phyloP scores from a whole-genome alignment of 352 stramenopile species.

The Aphanomyces astaci region DNA sequence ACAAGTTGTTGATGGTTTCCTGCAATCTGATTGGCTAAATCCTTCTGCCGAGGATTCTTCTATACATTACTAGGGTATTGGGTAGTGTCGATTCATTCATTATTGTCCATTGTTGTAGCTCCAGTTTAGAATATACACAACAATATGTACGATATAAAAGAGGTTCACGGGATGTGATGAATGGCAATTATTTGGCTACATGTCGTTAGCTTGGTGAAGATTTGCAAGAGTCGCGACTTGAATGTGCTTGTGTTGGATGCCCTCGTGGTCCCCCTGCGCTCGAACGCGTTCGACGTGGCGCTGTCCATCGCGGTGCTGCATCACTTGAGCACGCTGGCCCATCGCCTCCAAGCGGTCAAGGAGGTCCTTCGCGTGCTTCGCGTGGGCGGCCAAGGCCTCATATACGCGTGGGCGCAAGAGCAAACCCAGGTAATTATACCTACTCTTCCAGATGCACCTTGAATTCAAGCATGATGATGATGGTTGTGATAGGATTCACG shows the following conservation, averaged over 20 bases:
- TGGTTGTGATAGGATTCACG: conserved; percentile 40
- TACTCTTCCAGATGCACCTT: neutral
- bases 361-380: conserved; percentile 69
- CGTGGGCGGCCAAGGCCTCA: conserved; percentile 56
- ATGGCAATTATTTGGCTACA: too few relatives aligned
- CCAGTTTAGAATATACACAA: too few relatives aligned
- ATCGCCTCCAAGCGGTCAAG: conserved; percentile 62
- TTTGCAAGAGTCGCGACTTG: conserved; percentile 48
- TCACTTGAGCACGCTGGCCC: conserved; percentile 64
- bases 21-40: too few relatives aligned
- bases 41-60: too few relatives aligned
- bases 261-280: conserved; percentile 63
- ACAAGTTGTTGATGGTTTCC: too few relatives aligned
- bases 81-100: too few relatives aligned
- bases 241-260: conserved; percentile 75
- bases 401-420: conserved; percentile 84
- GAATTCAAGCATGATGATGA: neutral
- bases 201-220: conserved; percentile 48
- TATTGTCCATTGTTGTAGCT: neutral
- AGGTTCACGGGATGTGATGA: too few relatives aligned
- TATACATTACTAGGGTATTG: too few relatives aligned
- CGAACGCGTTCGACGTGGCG: conserved; percentile 58
- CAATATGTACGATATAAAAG: too few relatives aligned
- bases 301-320: conserved; percentile 82
- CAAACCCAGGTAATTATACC: conserved; percentile 33